These are phyloP conservation scores for Arabidopsis thaliana DNA, from an alignment of 345 rosid genomes.

Conservation along the genomic window TAIR10.1 NC_003070.9:29310501-29311000, in stretches of 20 bases:
- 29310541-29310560: background rate
- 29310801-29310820: background rate
- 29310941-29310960: background rate
- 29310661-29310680: background rate
- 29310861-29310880: background rate
- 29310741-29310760: background rate
- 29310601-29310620: background rate
- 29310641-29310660: too few relatives aligned
- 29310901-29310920: constrained; percentile 21
- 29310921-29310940: background rate
- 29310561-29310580: background rate
- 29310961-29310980: background rate
- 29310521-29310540: constrained; percentile 12
- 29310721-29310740: constrained; percentile 1
- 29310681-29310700: constrained; percentile 1
- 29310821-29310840: background rate
- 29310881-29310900: constrained; percentile 29
- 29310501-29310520: constrained; percentile 3
- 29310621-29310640: background rate
- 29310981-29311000: background rate
- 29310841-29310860: background rate
- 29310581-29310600: background rate
- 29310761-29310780: background rate
- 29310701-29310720: background rate
- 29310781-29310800: constrained; percentile 3